These are phyloP conservation scores for Pugionium cornutum DNA, from an alignment of 345 rosid genomes.

Conservation along the genomic window DNA sequence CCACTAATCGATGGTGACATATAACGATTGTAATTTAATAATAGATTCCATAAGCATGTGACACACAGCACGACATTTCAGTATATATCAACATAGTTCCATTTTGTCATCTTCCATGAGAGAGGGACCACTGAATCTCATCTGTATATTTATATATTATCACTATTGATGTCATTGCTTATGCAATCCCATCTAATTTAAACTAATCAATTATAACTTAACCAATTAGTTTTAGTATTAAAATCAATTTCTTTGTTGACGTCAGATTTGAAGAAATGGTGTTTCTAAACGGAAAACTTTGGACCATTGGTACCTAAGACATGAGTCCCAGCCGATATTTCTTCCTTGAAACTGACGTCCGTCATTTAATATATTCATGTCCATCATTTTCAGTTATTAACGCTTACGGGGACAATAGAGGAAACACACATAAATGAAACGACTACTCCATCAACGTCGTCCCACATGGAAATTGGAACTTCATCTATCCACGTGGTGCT, in stretches of 20 bases:
- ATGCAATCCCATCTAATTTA: conserved; percentile 15
- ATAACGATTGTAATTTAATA: not conserved
- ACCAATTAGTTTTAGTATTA: not conserved
- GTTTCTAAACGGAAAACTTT: no score
- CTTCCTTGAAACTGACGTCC: no score
- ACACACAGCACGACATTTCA: not conserved
- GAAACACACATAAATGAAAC: no score
- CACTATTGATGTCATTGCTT: conserved; percentile 35
- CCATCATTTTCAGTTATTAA: no score
- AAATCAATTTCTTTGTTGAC: not conserved
- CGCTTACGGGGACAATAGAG: no score
- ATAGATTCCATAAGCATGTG: conserved; percentile 20
- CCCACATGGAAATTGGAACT: no score
- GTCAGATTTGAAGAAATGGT: no score
- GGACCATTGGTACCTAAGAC: no score
- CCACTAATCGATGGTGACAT: conserved; percentile 14
- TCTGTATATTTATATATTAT: not conserved
- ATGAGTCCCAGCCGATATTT: no score
- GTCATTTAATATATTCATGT: no score
- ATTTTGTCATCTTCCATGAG: conserved; percentile 25
- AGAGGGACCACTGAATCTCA: conserved; percentile 12
- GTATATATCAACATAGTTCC: not conserved
- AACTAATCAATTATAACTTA: not conserved
- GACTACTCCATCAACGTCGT: no score
- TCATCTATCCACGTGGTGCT: no score